Evolutionary conservation across 2,329 filamentous ascomycete genomes (phyloP).

Genomic region (Aureobasidium sp.): DNA sequence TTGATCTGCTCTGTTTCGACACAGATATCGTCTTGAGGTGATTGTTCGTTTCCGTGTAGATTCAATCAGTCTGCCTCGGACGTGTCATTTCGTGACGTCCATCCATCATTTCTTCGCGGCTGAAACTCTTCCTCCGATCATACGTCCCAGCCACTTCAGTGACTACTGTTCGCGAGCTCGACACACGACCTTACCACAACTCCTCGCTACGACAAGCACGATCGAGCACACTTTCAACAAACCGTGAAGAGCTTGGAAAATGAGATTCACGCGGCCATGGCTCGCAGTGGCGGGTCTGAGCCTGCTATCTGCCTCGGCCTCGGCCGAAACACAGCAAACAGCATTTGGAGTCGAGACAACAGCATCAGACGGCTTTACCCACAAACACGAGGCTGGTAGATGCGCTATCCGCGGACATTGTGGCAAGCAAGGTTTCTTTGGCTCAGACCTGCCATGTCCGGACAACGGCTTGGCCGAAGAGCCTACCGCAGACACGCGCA

Average conservation of each 20-base stretch:
- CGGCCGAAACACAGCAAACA: constrained; percentile 4
- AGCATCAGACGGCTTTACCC: constrained; percentile 15
- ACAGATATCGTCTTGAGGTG: background rate
- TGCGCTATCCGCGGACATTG: constrained; percentile 90
- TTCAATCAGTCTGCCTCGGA: no score
- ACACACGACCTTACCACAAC: background rate
- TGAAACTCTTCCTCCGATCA: background rate
- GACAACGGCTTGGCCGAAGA: constrained; percentile 78
- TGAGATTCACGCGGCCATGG: constrained; percentile 7
- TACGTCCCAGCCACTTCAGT: constrained; percentile 1
- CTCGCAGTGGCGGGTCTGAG: constrained; percentile 11
- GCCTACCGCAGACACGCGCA: constrained; percentile 63
- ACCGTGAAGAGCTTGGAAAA: background rate
- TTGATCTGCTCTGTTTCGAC: background rate
- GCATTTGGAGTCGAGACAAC: background rate
- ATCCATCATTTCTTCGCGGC: background rate
- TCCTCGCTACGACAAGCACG: background rate
- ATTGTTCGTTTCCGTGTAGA: background rate
- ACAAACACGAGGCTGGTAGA: constrained; percentile 73
- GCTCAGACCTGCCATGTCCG: constrained; percentile 80
- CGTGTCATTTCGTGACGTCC: background rate
- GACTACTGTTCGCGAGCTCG: background rate
- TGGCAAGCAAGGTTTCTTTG: constrained; percentile 84
- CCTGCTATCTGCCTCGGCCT: background rate
- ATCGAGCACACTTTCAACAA: background rate